These are phyloP conservation scores for Termitomyces sp. DNA, from an alignment of 768 basidiomycete genomes.

Conservation along the genomic window DNA sequence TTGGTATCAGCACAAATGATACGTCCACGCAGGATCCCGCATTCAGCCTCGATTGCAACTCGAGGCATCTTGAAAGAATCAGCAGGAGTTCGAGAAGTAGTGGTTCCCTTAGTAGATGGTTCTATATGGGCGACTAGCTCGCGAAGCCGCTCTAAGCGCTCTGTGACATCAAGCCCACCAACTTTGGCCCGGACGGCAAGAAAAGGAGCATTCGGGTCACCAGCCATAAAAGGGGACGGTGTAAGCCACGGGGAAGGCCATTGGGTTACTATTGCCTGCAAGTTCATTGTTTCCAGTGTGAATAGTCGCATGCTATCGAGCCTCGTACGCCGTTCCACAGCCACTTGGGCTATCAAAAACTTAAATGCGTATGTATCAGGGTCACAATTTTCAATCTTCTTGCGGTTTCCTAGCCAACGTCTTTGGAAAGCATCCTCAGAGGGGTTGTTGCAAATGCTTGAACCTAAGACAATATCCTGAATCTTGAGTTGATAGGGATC, in stretches of 20 bases:
- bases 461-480: constrained; percentile 36
- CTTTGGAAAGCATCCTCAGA: constrained; percentile 43
- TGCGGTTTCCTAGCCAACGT: constrained; percentile 49
- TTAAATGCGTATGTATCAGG: constrained; percentile 49
- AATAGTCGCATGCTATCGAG: constrained; percentile 40
- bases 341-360: constrained; percentile 40
- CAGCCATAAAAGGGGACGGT: constrained; percentile 46
- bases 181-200: constrained; percentile 46
- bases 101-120: constrained; percentile 11
- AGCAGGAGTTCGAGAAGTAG: constrained; percentile 19
- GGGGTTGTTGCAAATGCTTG: constrained; percentile 47
- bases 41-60: constrained; percentile 42
- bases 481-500: constrained; percentile 45
- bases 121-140: constrained; percentile 26
- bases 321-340: constrained; percentile 42
- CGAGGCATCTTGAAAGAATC: constrained; percentile 44
- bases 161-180: constrained; percentile 47
- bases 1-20: constrained; percentile 46
- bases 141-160: constrained; percentile 52
- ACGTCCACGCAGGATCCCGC: constrained; percentile 51
- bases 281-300: constrained; percentile 37
- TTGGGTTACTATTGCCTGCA: constrained; percentile 48
- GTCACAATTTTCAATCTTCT: constrained; percentile 33
- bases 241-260: constrained; percentile 63
- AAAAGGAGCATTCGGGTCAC: constrained; percentile 60